Conservation (phyloP, 768 basidiomycete genomes). For the Mycena alexandri region DNA sequence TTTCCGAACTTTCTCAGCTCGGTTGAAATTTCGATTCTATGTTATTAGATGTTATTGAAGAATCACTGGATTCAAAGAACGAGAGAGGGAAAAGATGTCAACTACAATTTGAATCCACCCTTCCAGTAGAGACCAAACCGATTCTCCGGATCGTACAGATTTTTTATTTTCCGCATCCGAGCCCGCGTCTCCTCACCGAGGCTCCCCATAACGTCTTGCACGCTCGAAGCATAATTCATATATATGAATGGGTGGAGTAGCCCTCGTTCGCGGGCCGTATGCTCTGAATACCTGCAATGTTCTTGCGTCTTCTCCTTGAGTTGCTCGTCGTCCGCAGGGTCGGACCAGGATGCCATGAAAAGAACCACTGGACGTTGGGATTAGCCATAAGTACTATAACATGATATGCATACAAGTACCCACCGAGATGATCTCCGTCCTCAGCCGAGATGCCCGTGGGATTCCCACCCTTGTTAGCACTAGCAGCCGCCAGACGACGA, state of each 20-base stretch:
- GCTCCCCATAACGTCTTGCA: constrained; percentile 31
- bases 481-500: constrained; percentile 18
- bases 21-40: no score
- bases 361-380: constrained; percentile 28
- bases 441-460: constrained; percentile 34
- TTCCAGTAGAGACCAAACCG: constrained; percentile 23
- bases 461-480: constrained; percentile 29
- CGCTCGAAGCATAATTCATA: constrained; percentile 33
- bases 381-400: neutral
- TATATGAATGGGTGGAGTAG: constrained; percentile 37
- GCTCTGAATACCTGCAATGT: constrained; percentile 24
- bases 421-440: constrained; percentile 34
- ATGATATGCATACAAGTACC: neutral
- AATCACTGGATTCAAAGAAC: neutral
- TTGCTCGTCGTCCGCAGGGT: constrained; percentile 33
- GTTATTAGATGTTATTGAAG: no score
- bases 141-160: constrained; percentile 28
- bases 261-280: constrained; percentile 20
- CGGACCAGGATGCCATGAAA: constrained; percentile 32
- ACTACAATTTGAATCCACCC: constrained; percentile 34
- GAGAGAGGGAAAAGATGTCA: neutral
- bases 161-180: constrained; percentile 16
- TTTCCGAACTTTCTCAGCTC: no score
- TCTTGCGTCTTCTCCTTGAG: constrained; percentile 28
- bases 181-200: constrained; percentile 18